Evolutionary conservation across 2,329 filamentous ascomycete genomes (phyloP).

Genomic region (Sclerotinia minor): DNA sequence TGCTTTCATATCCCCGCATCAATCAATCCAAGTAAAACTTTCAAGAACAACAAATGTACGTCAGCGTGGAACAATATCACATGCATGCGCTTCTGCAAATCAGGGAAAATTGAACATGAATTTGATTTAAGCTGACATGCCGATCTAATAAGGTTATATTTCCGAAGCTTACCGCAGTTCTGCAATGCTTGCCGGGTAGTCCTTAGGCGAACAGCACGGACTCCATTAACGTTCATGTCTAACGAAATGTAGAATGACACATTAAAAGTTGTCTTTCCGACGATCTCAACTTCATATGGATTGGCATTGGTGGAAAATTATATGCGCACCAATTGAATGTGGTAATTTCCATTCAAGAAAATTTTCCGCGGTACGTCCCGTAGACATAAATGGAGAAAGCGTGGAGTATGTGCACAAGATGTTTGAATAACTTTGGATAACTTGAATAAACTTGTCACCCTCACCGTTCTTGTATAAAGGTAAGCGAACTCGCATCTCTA

Average conservation of each 20-base stretch:
- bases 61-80: conserved; percentile 5
- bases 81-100: conserved; percentile 1
- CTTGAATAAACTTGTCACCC: too few relatives aligned
- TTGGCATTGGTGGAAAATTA: background rate
- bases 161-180: background rate
- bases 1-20: background rate
- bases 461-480: conserved; percentile 7
- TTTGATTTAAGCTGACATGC: background rate
- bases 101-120: background rate
- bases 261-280: background rate
- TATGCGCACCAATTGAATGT: conserved; percentile 11
- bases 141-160: background rate
- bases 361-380: background rate
- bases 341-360: background rate
- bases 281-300: conserved; percentile 3
- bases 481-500: background rate
- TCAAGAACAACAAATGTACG: background rate
- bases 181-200: background rate
- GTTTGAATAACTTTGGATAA: too few relatives aligned
- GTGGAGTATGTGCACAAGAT: background rate
- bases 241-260: background rate
- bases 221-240: background rate
- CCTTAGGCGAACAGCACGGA: background rate
- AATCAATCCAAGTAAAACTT: background rate
- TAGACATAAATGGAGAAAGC: background rate